These are phyloP conservation scores for Quillaja saponaria DNA, from an alignment of 306 rosid species.

Conservation along the genomic window DNA sequence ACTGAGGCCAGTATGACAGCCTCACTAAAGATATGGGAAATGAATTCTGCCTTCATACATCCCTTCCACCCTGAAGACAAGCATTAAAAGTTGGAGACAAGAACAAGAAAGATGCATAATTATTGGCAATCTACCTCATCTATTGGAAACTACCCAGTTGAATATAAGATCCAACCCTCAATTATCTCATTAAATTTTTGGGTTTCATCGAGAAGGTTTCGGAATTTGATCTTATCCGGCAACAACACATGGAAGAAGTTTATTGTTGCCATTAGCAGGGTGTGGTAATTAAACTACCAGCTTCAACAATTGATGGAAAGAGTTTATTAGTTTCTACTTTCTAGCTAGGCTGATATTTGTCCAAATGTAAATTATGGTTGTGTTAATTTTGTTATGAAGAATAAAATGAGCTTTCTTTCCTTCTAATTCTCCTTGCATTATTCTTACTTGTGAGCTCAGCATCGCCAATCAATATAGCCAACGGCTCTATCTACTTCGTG, in stretches of 20 bases:
- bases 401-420: too few relatives aligned
- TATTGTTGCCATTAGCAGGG: slow-evolving; percentile 8
- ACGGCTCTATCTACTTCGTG: too few relatives aligned
- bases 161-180: too few relatives aligned
- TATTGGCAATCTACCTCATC: neutral
- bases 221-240: neutral
- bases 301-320: too few relatives aligned
- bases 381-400: too few relatives aligned
- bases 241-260: neutral
- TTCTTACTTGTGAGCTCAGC: too few relatives aligned
- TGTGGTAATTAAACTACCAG: too few relatives aligned
- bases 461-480: too few relatives aligned
- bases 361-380: too few relatives aligned
- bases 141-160: neutral
- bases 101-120: neutral
- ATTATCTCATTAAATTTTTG: slow-evolving; percentile 8
- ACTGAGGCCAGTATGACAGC: slow-evolving; percentile 61
- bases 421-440: too few relatives aligned
- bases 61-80: slow-evolving; percentile 49
- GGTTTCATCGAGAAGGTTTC: neutral
- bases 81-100: neutral
- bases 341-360: too few relatives aligned
- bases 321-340: too few relatives aligned
- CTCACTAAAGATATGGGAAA: slow-evolving; percentile 77
- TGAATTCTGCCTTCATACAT: slow-evolving; percentile 90